Conservation (phyloP, 1,284 basidiomycete species). For the Leccinum pseudoinsigne region DNA sequence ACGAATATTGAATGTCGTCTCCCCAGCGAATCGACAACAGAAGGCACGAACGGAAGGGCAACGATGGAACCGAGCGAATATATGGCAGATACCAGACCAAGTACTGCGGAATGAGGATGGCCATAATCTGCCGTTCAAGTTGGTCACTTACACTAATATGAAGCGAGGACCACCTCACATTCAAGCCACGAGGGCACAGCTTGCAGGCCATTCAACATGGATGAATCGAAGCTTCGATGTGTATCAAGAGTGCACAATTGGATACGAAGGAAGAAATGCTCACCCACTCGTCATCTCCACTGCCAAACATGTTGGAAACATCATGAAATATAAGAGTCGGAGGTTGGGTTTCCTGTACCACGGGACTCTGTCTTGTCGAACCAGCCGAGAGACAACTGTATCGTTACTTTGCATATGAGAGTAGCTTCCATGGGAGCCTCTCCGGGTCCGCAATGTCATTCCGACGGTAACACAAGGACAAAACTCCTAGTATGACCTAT, state of each 20-base stretch:
- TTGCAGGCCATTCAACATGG: constrained; percentile 21
- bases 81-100: constrained; percentile 19
- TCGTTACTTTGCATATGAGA: constrained; percentile 26
- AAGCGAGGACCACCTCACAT: constrained; percentile 11
- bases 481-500: neutral
- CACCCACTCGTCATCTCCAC: constrained; percentile 64
- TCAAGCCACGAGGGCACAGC: constrained; percentile 26
- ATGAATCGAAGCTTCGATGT: constrained; percentile 14
- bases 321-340: constrained; percentile 38
- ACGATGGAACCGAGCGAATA: constrained; percentile 21
- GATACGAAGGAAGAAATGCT: constrained; percentile 30
- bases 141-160: neutral
- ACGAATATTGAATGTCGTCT: constrained; percentile 25
- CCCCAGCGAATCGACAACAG: constrained; percentile 16
- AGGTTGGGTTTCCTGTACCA: constrained; percentile 55
- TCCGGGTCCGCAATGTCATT: neutral
- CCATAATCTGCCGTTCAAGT: constrained; percentile 16
- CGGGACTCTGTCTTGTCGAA: constrained; percentile 47
- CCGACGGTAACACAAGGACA: neutral
- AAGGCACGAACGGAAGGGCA: constrained; percentile 17
- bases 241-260: neutral
- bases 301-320: constrained; percentile 59
- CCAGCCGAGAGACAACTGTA: constrained; percentile 43
- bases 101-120: constrained; percentile 20
- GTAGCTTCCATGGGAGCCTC: neutral